Evolutionary conservation across 805 yeast species (phyloP).

Genomic region (Teunomyces tritomae): DNA sequence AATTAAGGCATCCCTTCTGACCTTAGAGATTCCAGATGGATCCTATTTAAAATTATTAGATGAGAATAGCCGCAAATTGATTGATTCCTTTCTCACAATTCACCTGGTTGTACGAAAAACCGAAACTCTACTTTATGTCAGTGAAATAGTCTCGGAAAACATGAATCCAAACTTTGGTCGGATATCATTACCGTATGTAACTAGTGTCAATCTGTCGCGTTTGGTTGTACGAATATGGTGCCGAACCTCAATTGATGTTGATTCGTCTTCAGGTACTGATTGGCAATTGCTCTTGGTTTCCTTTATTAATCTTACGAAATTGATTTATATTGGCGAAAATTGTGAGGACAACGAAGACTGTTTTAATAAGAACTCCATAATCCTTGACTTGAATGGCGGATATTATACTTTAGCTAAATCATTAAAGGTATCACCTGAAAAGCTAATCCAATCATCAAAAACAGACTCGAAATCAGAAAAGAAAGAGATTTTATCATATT

Average conservation of each 20-base stretch:
- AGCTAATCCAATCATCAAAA: background rate
- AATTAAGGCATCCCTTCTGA: background rate
- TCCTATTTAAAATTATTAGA: constrained; percentile 10
- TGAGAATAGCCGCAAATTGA: constrained; percentile 14
- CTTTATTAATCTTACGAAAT: constrained; percentile 15
- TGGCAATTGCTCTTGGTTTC: constrained; percentile 22
- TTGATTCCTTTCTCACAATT: constrained; percentile 27
- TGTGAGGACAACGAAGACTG: constrained; percentile 12
- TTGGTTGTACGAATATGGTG: constrained; percentile 22
- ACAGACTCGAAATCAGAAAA: background rate
- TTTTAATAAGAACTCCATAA: constrained; percentile 18
- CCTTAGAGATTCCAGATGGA: background rate
- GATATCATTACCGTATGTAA: constrained; percentile 21
- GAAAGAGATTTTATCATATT: constrained; percentile 18
- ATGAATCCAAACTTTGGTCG: constrained; percentile 28
- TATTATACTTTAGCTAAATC: constrained; percentile 18
- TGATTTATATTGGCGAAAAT: constrained; percentile 11
- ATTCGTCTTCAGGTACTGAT: background rate
- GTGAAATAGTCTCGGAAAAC: constrained; percentile 24
- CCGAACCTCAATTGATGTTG: constrained; percentile 1
- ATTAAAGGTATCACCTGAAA: constrained; percentile 3
- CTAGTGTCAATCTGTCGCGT: constrained; percentile 6
- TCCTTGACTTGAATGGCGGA: constrained; percentile 18
- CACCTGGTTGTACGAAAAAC: constrained; percentile 13
- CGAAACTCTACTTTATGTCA: constrained; percentile 26